These are phyloP conservation scores for Plectosphaerella sp. DNA, from an alignment of 2,329 filamentous ascomycete genomes.

Conservation along the genomic window DNA sequence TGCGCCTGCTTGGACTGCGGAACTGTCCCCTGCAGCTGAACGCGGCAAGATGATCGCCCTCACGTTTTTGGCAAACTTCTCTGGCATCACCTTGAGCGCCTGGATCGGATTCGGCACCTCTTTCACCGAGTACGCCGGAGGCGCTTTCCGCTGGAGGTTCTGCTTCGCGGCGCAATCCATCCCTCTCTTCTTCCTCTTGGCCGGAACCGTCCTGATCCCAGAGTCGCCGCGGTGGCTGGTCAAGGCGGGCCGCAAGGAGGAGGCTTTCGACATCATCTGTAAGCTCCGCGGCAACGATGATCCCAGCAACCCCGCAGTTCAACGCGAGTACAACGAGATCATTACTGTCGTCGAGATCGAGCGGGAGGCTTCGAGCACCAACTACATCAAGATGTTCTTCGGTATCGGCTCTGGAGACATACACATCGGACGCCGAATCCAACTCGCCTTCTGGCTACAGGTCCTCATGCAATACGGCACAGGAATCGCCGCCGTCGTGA, in stretches of 20 bases:
- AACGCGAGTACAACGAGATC: conserved; percentile 4
- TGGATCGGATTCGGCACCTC: background rate
- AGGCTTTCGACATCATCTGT: conserved; percentile 61
- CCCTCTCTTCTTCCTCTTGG: conserved; percentile 55
- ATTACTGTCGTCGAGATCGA: conserved; percentile 15
- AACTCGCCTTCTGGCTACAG: conserved; percentile 24
- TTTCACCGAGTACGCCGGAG: background rate
- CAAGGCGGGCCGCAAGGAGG: conserved; percentile 61
- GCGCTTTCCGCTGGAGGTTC: conserved; percentile 31
- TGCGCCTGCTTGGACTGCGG: conserved; percentile 42
- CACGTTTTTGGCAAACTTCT: background rate
- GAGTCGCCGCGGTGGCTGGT: conserved; percentile 66
- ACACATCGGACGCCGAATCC: conserved; percentile 19
- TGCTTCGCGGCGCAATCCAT: conserved; percentile 67
- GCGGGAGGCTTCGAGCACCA: conserved; percentile 11
- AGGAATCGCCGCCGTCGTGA: conserved; percentile 22
- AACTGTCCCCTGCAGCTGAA: conserved; percentile 39
- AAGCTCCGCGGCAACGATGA: conserved; percentile 55
- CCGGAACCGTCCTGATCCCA: conserved; percentile 60
- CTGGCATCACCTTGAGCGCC: background rate
- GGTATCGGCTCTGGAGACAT: conserved; percentile 18
- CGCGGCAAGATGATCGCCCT: conserved; percentile 24
- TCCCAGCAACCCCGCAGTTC: background rate
- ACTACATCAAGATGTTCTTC: conserved; percentile 20
- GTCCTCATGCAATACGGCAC: conserved; percentile 22